Evolutionary conservation across 345 rosid genomes (phyloP).

Genomic region (Turnera subulata): DNA sequence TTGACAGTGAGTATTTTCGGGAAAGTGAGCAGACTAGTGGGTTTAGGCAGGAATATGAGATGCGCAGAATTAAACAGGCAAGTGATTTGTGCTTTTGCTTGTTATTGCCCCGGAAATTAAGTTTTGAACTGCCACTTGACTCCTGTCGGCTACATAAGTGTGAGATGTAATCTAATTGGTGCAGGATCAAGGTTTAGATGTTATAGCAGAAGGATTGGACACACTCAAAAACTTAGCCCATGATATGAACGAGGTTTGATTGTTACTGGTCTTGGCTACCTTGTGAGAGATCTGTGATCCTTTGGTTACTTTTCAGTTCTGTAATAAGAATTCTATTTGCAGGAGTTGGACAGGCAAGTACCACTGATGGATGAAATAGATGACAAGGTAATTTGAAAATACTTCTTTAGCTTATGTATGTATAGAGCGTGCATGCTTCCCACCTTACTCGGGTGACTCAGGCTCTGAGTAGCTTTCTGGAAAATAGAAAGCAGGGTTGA

Average conservation of each 20-base stretch:
- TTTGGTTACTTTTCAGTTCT: neutral
- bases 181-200: constrained; percentile 34
- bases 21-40: constrained; percentile 11
- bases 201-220: constrained; percentile 32
- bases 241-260: constrained; percentile 30
- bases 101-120: neutral
- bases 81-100: neutral
- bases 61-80: constrained; percentile 28
- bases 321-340: neutral
- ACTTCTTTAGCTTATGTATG: neutral
- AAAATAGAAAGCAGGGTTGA: too few species aligned
- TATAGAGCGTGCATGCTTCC: too few species aligned
- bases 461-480: too few species aligned
- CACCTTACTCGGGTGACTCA: too few species aligned
- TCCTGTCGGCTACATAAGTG: neutral
- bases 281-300: neutral
- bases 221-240: constrained; percentile 25
- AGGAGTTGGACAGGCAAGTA: constrained; percentile 30
- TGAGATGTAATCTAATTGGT: neutral
- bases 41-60: constrained; percentile 30
- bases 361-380: constrained; percentile 32
- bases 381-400: constrained; percentile 23
- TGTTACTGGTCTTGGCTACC: neutral
- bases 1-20: constrained; percentile 22
- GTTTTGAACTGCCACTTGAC: neutral